Evolutionary conservation across 768 basidiomycete genomes (phyloP).

Genomic region (Leccinum arenicola): DNA sequence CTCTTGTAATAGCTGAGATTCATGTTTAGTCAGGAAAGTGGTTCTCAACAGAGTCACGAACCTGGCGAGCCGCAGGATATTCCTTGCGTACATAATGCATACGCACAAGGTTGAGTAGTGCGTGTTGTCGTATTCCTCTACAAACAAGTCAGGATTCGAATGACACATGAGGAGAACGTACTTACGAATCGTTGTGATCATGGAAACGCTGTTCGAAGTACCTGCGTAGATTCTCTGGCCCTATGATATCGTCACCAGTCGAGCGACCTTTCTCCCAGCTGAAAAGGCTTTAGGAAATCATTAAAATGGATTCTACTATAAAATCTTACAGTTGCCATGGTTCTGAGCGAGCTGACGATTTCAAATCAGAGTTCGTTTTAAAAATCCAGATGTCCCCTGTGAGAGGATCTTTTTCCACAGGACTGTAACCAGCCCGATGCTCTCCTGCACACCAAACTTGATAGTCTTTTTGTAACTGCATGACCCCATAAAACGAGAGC

Average conservation of each 20-base stretch:
- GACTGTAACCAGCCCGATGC: conserved; percentile 44
- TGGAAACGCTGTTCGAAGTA: conserved; percentile 89
- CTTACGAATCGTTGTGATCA: conserved; percentile 76
- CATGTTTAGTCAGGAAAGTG: neutral
- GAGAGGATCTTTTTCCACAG: conserved; percentile 51
- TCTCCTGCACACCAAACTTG: conserved; percentile 58
- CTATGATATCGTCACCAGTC: conserved; percentile 66
- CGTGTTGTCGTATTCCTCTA: conserved; percentile 79
- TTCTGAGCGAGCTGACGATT: conserved; percentile 60
- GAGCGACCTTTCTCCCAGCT: conserved; percentile 70
- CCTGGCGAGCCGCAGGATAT: conserved; percentile 65
- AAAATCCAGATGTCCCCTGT: conserved; percentile 50
- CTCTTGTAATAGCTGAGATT: conserved; percentile 61
- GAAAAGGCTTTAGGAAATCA: neutral
- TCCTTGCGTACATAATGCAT: conserved; percentile 76
- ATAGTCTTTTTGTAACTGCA: conserved; percentile 65
- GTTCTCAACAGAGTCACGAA: conserved; percentile 23
- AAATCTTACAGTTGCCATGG: conserved; percentile 54
- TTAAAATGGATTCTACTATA: neutral
- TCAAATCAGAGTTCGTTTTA: conserved; percentile 64
- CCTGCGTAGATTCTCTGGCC: conserved; percentile 66
- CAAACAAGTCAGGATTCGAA: neutral
- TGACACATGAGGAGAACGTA: conserved; percentile 5
- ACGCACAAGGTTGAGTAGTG: conserved; percentile 71
- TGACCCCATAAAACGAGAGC: conserved; percentile 70